Base-by-base conservation (phyloP, 176 grass and related monocot genomes). In the Avena sativa region DNA sequence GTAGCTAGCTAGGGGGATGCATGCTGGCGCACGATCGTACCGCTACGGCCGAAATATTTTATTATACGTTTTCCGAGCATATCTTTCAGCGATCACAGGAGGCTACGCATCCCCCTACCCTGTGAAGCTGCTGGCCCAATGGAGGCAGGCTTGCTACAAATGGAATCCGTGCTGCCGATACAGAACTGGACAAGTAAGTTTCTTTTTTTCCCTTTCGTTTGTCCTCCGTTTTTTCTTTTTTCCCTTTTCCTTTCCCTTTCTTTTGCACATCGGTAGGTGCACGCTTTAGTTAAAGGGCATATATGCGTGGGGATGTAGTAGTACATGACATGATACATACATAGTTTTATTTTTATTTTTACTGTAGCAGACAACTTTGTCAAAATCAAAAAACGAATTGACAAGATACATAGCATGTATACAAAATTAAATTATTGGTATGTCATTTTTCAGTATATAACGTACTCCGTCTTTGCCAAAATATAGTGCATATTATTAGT, bases 61-160 rank as follows among this genome's bases (percentile, higher is more conserved):
- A n/a, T 88, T 91, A 88, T 85, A 88, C 44, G 82, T 51, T 81
- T 81, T 63, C 71, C 62, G 63, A 76, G 82, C 78, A 82, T 78
- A 86, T 88, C 78, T 91, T 91, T 88, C 90, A 85, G 86, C 61
- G 86, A 82, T 91, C 90, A 88, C 86, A 85, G 86, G 71, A 82
- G 72, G 82, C 90, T 88, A 81, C 78, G 71, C 2, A 56, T 52
- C 10, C 40, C 40, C 32, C 71, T 85, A 82, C 26, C 48, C 21
- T 65, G 90, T 47, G 63, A 77, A 78, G 34, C 43, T 91, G 90
- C 82, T 88, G 82, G 82, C 46, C 82, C 86, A 85, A 62, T 88
- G 86, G 90, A 85, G 86, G 90, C 86, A 86, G 66, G 71, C 63
- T 82, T 88, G 62, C 82, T 91, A 82, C 90, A 88, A 88, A 88